phyloP scores from a whole-genome alignment of 805 yeast species.

The Ogataea degrootiae region DNA sequence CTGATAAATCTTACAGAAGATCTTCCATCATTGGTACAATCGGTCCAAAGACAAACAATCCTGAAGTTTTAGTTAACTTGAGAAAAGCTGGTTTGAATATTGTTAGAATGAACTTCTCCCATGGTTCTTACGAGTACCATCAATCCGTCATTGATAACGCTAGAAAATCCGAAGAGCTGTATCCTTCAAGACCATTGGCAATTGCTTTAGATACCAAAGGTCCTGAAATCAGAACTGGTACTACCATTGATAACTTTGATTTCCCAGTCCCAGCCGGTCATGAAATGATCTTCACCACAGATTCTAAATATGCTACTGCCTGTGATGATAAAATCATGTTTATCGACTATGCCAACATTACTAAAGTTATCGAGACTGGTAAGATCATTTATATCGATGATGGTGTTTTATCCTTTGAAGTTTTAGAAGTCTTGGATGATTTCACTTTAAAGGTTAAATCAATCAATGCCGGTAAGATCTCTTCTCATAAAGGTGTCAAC shows the following conservation, averaged over 20 bases:
- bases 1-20: constrained; percentile 80
- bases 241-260: constrained; percentile 75
- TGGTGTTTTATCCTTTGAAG: constrained; percentile 96
- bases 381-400: constrained; percentile 93
- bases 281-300: constrained; percentile 91
- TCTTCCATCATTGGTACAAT: constrained; percentile 97
- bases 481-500: constrained; percentile 98
- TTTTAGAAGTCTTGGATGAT: constrained; percentile 74
- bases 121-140: constrained; percentile 97
- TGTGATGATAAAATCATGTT: constrained; percentile 81
- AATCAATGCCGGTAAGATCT: constrained; percentile 91
- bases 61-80: constrained; percentile 75
- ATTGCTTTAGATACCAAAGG: constrained; percentile 99
- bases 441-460: constrained; percentile 81
- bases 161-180: constrained; percentile 84
- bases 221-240: constrained; percentile 99
- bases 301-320: constrained; percentile 64
- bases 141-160: constrained; percentile 95
- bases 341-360: constrained; percentile 93
- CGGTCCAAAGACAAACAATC: constrained; percentile 95
- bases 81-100: constrained; percentile 98
- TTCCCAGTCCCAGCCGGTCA: constrained; percentile 80
- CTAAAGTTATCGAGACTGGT: constrained; percentile 87
- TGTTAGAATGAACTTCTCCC: constrained; percentile 98
- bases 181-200: constrained; percentile 95